These are phyloP conservation scores for Botryotinia calthae DNA, from an alignment of 2,329 filamentous ascomycete genomes.

Conservation along the genomic window DNA sequence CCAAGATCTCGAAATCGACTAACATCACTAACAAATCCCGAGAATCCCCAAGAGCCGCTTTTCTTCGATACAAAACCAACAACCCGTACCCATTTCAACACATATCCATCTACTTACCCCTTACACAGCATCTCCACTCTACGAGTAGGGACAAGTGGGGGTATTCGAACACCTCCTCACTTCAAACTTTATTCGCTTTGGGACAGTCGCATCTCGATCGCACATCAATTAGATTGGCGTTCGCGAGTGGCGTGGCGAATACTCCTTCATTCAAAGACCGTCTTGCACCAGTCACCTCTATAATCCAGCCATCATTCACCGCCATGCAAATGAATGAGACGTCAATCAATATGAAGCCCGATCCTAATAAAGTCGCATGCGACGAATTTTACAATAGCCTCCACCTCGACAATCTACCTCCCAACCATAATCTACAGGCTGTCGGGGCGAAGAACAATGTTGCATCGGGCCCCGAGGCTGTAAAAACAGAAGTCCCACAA, in stretches of 20 bases:
- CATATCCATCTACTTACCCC: neutral
- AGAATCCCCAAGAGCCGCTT: neutral
- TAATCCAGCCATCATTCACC: constrained; percentile 51
- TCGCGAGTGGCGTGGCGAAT: constrained; percentile 54
- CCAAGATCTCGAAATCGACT: neutral
- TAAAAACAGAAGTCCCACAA: constrained; percentile 20
- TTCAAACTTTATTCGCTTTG: neutral
- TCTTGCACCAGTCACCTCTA: constrained; percentile 41
- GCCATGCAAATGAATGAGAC: constrained; percentile 53
- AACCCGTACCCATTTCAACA: neutral
- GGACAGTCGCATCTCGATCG: neutral
- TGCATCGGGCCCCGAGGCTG: neutral
- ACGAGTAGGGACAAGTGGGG: neutral
- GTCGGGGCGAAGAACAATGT: neutral
- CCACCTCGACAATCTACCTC: constrained; percentile 7
- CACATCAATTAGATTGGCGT: neutral
- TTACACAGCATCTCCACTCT: neutral
- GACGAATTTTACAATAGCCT: constrained; percentile 14
- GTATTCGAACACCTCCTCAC: neutral
- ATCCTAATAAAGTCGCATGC: constrained; percentile 12
- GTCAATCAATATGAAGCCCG: neutral
- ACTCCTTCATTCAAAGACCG: constrained; percentile 58
- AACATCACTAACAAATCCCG: neutral
- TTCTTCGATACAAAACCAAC: neutral
- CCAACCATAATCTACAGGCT: constrained; percentile 21